Evolutionary conservation across 306 rosid genomes (phyloP).

Genomic region (Sesbania bispinosa): DNA sequence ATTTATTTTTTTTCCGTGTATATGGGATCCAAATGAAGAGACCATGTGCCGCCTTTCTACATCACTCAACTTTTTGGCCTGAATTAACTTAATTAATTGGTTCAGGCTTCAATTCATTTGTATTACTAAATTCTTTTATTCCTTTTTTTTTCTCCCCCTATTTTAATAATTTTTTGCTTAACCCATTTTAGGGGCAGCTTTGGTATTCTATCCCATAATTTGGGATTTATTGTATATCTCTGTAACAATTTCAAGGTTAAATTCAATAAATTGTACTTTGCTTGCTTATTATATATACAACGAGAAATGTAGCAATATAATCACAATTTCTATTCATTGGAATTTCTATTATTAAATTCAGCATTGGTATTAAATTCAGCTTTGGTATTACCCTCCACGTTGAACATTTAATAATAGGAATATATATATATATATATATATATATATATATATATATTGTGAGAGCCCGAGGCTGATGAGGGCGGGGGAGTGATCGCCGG

Average conservation of each 20-base stretch:
- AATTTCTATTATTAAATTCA: too few species aligned
- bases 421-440: too few species aligned
- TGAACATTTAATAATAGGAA: too few species aligned
- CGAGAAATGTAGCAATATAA: neutral
- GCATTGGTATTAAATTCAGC: too few species aligned
- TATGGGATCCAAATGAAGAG: slow-evolving; percentile 16
- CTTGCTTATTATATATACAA: neutral
- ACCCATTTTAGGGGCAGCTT: neutral
- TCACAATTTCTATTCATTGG: too few species aligned
- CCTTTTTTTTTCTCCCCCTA: neutral
- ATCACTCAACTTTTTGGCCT: slow-evolving; percentile 30
- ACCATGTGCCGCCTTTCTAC: slow-evolving; percentile 18
- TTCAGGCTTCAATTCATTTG: slow-evolving; percentile 23
- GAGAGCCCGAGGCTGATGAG: too few species aligned
- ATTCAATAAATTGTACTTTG: neutral
- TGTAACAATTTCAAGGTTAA: slow-evolving; percentile 10
- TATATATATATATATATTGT: too few species aligned
- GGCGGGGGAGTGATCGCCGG: too few species aligned
- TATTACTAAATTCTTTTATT: neutral
- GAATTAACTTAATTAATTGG: slow-evolving; percentile 16
- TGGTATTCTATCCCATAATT: slow-evolving; percentile 4
- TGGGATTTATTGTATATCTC: neutral
- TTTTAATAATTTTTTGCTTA: neutral
- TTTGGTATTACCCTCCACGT: too few species aligned
- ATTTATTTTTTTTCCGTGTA: neutral